Conservation (phyloP, 176 grass and related monocot genomes). For the Calamus simplicifolius region DNA sequence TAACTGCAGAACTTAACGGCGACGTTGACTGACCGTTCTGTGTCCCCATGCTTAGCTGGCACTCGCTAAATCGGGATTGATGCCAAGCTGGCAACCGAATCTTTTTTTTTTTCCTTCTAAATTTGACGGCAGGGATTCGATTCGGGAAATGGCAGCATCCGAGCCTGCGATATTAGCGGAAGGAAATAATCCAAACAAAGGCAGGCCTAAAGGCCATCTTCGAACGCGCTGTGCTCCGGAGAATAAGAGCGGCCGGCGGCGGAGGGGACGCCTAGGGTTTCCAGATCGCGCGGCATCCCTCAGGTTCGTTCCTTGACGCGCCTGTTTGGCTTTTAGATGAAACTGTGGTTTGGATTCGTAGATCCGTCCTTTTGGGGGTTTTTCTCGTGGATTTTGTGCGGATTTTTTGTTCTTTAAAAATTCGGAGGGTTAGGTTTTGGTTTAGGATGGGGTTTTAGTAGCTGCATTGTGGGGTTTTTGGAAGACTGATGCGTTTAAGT, state of each 20-base stretch:
- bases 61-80: too few relatives aligned
- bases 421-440: too few relatives aligned
- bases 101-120: not conserved
- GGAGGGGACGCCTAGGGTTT: not conserved
- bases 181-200: not conserved
- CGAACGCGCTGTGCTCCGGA: constrained; percentile 16
- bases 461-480: too few relatives aligned
- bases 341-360: not conserved
- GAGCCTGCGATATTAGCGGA: constrained; percentile 39
- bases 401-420: too few relatives aligned
- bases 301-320: not conserved
- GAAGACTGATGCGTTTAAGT: too few relatives aligned
- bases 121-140: constrained; percentile 1
- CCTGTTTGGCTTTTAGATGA: too few relatives aligned
- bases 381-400: too few relatives aligned
- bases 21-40: too few relatives aligned
- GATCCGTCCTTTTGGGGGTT: not conserved
- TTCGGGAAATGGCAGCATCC: not conserved
- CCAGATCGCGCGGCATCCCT: not conserved
- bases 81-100: constrained; percentile 25
- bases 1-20: too few relatives aligned
- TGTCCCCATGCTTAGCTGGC: too few relatives aligned
- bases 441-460: too few relatives aligned
- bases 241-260: constrained; percentile 3
- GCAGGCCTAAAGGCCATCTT: constrained; percentile 15